Conservation (phyloP, 2,329 filamentous ascomycete genomes). For the Aspergillus brasiliensis region DNA sequence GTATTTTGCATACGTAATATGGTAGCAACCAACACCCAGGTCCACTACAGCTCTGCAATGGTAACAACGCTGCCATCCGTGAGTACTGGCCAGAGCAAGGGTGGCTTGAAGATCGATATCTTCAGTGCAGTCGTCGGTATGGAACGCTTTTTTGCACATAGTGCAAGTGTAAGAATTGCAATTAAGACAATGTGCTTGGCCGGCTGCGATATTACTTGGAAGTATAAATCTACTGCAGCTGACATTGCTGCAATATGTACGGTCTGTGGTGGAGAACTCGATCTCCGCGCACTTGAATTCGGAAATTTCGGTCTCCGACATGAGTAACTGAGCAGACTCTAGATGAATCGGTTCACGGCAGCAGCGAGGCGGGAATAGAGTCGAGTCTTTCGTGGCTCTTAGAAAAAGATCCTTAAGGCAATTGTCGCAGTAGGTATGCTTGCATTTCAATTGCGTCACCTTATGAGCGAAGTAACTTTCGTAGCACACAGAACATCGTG, state of each 20-base stretch:
- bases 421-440: constrained; percentile 1
- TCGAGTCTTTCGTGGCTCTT: constrained; percentile 2
- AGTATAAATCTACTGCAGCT: constrained; percentile 4
- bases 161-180: background rate
- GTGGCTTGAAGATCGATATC: constrained; percentile 7
- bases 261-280: constrained; percentile 5
- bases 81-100: background rate
- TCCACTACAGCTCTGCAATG: constrained; percentile 3
- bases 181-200: background rate
- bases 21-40: constrained; percentile 5
- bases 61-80: constrained; percentile 7
- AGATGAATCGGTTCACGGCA: constrained; percentile 8
- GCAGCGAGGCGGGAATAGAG: constrained; percentile 10
- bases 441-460: background rate
- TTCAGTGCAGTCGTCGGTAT: background rate
- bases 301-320: background rate
- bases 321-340: background rate
- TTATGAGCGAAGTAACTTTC: background rate
- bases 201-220: background rate
- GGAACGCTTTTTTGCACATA: background rate
- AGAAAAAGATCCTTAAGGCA: constrained; percentile 7
- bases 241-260: constrained; percentile 7
- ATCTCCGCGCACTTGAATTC: background rate
- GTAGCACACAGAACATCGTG: constrained; percentile 2
- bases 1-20: constrained; percentile 7